Percentiles rank a stretch among this genome's conserved stretches.
These are phyloP conservation scores for Sordariomycetes sp. DNA, from an alignment of 2,329 filamentous ascomycete genomes.

Conservation along the genomic window DNA sequence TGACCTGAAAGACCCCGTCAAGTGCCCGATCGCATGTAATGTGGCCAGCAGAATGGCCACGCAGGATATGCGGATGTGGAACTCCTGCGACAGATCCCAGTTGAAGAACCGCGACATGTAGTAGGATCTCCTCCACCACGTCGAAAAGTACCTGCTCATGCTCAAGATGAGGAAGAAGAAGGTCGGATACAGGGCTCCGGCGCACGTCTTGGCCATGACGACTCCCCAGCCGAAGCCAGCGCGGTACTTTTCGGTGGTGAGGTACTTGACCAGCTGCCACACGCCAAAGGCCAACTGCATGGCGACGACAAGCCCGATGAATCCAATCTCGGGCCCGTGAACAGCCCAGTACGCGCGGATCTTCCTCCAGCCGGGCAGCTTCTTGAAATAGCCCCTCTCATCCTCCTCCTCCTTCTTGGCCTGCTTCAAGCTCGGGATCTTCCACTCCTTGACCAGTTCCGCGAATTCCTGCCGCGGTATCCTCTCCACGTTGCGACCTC, in stretches of 20 bases:
- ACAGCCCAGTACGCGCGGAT: slow-evolving; percentile 46
- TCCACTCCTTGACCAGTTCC: slow-evolving; percentile 31
- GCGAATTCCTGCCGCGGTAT: slow-evolving; percentile 38
- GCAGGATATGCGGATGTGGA: slow-evolving; percentile 46
- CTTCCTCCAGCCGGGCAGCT: slow-evolving; percentile 33
- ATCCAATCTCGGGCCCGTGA: slow-evolving; percentile 40
- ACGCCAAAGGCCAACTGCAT: slow-evolving; percentile 41
- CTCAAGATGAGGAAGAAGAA: slow-evolving; percentile 49
- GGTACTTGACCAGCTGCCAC: slow-evolving; percentile 47
- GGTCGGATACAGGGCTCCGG: slow-evolving; percentile 46
- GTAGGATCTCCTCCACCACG: slow-evolving; percentile 39
- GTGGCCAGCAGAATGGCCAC: slow-evolving; percentile 39
- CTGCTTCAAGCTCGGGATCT: slow-evolving; percentile 36
- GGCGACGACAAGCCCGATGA: slow-evolving; percentile 34
- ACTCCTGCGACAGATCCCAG: slow-evolving; percentile 44
- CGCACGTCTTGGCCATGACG: slow-evolving; percentile 43
- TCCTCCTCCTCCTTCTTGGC: slow-evolving; percentile 34
- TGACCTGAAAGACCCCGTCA: slow-evolving; percentile 41
- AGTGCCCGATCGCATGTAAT: slow-evolving; percentile 43
- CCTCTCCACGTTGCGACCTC: slow-evolving; percentile 22
- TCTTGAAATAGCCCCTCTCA: slow-evolving; percentile 32
- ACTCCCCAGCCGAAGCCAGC: slow-evolving; percentile 46
- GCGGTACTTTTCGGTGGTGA: slow-evolving; percentile 30
- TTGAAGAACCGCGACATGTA: slow-evolving; percentile 45
- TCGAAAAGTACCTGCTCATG: slow-evolving; percentile 49